Percentiles rank a stretch among this genome's conserved stretches.
These are phyloP conservation scores for Prosopis cineraria DNA, from an alignment of 306 rosid species.

Conservation along the genomic window DNA sequence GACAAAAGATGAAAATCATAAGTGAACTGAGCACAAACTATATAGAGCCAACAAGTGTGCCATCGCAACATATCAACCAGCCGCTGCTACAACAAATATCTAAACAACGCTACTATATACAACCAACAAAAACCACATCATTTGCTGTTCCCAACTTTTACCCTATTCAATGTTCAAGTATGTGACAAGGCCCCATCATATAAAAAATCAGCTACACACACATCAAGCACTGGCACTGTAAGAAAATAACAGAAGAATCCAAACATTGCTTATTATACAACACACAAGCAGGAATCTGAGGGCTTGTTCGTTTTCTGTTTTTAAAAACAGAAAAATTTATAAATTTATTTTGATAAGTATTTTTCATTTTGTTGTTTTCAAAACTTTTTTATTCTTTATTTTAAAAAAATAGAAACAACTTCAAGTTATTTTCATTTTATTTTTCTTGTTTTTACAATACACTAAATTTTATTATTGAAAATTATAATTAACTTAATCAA, in stretches of 20 bases:
- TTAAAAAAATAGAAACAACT: too few relatives aligned
- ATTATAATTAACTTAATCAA: too few relatives aligned
- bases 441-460: too few relatives aligned
- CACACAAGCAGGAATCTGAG: background rate
- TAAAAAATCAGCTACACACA: background rate
- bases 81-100: background rate
- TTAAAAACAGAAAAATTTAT: too few relatives aligned
- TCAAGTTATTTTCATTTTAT: too few relatives aligned
- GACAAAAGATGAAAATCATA: background rate
- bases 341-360: too few relatives aligned
- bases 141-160: background rate
- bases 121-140: background rate
- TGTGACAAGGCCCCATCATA: background rate
- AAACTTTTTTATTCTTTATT: too few relatives aligned
- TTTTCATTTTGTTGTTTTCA: too few relatives aligned
- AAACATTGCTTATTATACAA: background rate
- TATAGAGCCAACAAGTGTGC: background rate
- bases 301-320: too few relatives aligned
- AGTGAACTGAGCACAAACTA: background rate
- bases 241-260: background rate
- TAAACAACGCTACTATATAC: background rate
- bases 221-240: background rate
- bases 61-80: background rate
- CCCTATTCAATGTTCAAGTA: background rate
- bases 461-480: too few relatives aligned